Conservation (phyloP, 148 eudicot species). For the Fallopia convolvulus region DNA sequence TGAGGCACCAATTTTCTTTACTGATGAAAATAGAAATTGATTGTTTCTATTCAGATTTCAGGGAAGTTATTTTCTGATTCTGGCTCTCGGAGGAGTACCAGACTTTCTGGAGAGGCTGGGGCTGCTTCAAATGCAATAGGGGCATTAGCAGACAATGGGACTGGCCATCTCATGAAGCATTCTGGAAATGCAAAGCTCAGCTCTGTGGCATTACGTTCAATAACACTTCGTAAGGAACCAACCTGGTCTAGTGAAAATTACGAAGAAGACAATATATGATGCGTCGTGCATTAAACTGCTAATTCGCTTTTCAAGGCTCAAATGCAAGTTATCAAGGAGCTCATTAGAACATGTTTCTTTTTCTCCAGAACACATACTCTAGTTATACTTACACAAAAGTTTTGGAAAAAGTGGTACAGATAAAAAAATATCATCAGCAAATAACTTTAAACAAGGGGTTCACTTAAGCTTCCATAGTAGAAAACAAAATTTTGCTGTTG, state of each 20-base stretch:
- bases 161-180: conserved; percentile 51
- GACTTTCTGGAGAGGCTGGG: conserved; percentile 69
- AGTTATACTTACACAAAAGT: too few species aligned
- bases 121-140: conserved; percentile 34
- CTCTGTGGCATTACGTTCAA: conserved; percentile 54
- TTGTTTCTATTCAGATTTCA: conserved; percentile 46
- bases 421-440: too few species aligned
- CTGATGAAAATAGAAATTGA: neutral
- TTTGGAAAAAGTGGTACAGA: too few species aligned
- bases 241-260: conserved; percentile 49
- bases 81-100: conserved; percentile 68
- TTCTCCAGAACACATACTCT: too few species aligned
- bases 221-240: conserved; percentile 55
- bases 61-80: conserved; percentile 89
- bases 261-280: conserved; percentile 56
- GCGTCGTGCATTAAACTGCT: neutral
- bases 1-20: too few species aligned
- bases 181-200: conserved; percentile 50
- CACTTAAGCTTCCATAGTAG: too few species aligned
- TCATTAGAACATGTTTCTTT: too few species aligned
- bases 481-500: too few species aligned
- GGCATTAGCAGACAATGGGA: conserved; percentile 56
- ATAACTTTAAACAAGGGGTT: too few species aligned
- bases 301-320: neutral
- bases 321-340: neutral